A percentile compares a stretch with the other conserved stretches of the same genome.
phyloP scores from a whole-genome alignment of 352 stramenopile species.

The Globisporangium ultimum region DNA sequence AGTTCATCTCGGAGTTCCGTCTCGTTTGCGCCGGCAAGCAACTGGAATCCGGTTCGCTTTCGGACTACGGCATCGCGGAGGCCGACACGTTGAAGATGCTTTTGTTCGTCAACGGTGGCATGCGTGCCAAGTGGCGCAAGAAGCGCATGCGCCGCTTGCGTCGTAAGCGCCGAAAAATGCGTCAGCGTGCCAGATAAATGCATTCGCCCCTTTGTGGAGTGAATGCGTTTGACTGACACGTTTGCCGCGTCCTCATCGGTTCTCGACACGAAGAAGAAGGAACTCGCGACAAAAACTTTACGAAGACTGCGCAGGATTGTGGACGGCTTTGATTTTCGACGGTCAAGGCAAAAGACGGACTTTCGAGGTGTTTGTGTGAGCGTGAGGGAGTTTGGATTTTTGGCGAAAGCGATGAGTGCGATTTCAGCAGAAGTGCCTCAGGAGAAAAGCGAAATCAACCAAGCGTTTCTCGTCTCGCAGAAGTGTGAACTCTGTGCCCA shows the following conservation, averaged over 20 bases:
- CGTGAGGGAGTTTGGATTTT: not conserved
- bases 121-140: constrained; percentile 98
- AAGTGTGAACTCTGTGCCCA: not conserved
- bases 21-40: constrained; percentile 87
- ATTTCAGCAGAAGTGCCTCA: not conserved
- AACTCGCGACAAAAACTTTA: not conserved
- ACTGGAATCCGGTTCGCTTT: constrained; percentile 80
- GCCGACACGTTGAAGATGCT: constrained; percentile 92
- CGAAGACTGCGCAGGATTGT: not conserved
- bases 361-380: not conserved
- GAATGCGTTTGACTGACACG: not conserved
- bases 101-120: constrained; percentile 90
- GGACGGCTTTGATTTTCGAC: not conserved
- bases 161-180: constrained; percentile 99
- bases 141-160: constrained; percentile 98
- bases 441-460: constrained; percentile 1
- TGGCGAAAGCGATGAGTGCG: not conserved
- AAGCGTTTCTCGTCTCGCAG: not conserved
- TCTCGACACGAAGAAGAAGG: not conserved
- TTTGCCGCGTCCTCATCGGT: not conserved
- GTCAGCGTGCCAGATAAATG: constrained; percentile 97
- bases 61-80: constrained; percentile 90
- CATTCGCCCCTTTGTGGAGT: constrained; percentile 1
- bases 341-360: not conserved
- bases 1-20: constrained; percentile 93